Percentiles rank a stretch among this genome's conserved stretches.
Conservation (phyloP, 108 stramenopile genomes). For the Cyclotella kingstonii region DNA sequence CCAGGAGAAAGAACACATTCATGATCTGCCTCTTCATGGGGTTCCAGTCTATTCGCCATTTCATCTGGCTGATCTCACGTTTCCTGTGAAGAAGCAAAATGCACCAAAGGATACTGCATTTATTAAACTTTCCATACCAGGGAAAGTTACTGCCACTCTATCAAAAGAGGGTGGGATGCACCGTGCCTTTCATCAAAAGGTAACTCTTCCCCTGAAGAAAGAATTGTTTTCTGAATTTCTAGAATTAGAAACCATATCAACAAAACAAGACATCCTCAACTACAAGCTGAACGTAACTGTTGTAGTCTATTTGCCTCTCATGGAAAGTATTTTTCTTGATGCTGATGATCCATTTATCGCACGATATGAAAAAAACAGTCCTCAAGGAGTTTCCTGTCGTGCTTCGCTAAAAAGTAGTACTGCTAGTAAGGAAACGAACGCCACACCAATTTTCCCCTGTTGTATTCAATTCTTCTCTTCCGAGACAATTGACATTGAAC, state of each 20-base stretch:
- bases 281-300: constrained; percentile 17
- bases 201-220: constrained; percentile 14
- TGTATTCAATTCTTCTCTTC: constrained; percentile 23
- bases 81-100: not conserved
- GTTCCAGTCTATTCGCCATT: constrained; percentile 16
- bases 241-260: not conserved
- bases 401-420: not conserved
- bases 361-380: constrained; percentile 11
- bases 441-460: constrained; percentile 3
- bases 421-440: not conserved
- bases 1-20: constrained; percentile 13
- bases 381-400: constrained; percentile 12
- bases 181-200: constrained; percentile 21
- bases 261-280: too few relatives aligned
- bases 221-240: too few relatives aligned
- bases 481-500: constrained; percentile 52
- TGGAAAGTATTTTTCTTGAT: constrained; percentile 42
- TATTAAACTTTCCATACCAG: constrained; percentile 2
- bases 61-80: constrained; percentile 21
- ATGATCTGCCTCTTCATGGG: constrained; percentile 3
- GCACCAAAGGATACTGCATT: not conserved
- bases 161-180: constrained; percentile 39
- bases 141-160: constrained; percentile 13
- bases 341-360: constrained; percentile 49
- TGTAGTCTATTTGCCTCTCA: constrained; percentile 35